A percentile compares a stretch with the other conserved stretches of the same genome.
Conservation (phyloP, 2,329 filamentous ascomycete genomes). For the Graphilbum ipis-grandicollis region DNA sequence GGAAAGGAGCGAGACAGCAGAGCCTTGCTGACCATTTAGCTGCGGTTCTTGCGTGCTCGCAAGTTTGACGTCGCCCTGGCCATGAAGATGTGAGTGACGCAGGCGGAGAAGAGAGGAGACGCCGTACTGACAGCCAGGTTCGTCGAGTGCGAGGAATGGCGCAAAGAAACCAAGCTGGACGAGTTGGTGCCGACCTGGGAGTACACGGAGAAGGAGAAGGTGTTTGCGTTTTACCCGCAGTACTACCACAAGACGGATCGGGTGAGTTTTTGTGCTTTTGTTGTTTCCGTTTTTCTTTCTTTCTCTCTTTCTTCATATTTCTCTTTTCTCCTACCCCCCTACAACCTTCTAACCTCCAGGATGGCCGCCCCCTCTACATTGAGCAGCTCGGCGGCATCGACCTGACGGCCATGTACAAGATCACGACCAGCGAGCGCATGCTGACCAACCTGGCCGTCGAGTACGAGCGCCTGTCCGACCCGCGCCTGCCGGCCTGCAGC, state of each 20-base stretch:
- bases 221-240: conserved; percentile 89
- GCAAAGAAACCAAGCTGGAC: conserved; percentile 71
- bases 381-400: conserved; percentile 92
- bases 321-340: no score
- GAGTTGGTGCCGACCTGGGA: conserved; percentile 65
- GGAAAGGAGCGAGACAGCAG: no score
- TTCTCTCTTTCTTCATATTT: neutral
- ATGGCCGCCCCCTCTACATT: conserved; percentile 93
- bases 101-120: no score
- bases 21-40: conserved; percentile 30
- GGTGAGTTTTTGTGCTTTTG: conserved; percentile 20
- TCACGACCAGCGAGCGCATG: conserved; percentile 88
- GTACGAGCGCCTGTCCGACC: conserved; percentile 92
- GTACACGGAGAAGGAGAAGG: conserved; percentile 67
- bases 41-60: conserved; percentile 82
- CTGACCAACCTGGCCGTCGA: conserved; percentile 89
- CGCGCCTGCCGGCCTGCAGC: conserved; percentile 84
- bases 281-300: neutral
- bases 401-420: conserved; percentile 75
- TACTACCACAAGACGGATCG: conserved; percentile 98
- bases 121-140: conserved; percentile 44
- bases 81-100: conserved; percentile 63
- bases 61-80: conserved; percentile 79
- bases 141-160: conserved; percentile 77
- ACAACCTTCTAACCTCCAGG: conserved; percentile 43